Percentiles rank a stretch among this genome's conserved stretches.
Conservation (phyloP, 352 stramenopile species). For the Globisporangium nagaii region DNA sequence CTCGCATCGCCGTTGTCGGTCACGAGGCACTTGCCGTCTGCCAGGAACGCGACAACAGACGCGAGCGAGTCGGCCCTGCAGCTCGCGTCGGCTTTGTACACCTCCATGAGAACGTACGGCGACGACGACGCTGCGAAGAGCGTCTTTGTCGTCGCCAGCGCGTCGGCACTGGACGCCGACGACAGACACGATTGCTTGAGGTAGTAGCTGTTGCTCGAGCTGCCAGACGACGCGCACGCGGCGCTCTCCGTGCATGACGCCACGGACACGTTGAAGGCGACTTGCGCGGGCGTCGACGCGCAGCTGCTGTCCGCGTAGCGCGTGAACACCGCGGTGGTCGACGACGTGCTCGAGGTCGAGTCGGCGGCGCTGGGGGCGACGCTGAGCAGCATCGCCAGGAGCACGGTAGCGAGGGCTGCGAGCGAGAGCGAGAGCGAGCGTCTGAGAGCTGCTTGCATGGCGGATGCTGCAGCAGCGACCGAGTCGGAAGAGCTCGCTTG, state of each 20-base stretch:
- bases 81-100: constrained; percentile 18
- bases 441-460: too few species aligned
- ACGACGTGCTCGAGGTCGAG: too few species aligned
- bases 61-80: constrained; percentile 19
- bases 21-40: constrained; percentile 33
- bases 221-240: not conserved
- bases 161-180: not conserved
- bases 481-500: too few species aligned
- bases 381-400: too few species aligned
- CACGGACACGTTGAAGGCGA: constrained; percentile 20
- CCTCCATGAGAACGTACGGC: constrained; percentile 27
- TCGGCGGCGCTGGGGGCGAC: too few species aligned
- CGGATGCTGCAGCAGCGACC: too few species aligned
- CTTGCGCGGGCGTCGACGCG: constrained; percentile 16
- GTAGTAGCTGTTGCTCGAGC: constrained; percentile 18
- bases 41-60: constrained; percentile 31
- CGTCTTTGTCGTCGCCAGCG: not conserved
- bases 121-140: constrained; percentile 12
- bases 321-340: constrained; percentile 22
- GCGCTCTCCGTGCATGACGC: constrained; percentile 19
- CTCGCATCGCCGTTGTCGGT: constrained; percentile 35
- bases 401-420: too few species aligned
- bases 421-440: too few species aligned
- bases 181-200: constrained; percentile 21
- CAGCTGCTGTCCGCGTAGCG: constrained; percentile 25